These are phyloP conservation scores for Aspergillus alliaceus DNA, from an alignment of 2,329 filamentous ascomycete genomes.

Conservation along the genomic window DNA sequence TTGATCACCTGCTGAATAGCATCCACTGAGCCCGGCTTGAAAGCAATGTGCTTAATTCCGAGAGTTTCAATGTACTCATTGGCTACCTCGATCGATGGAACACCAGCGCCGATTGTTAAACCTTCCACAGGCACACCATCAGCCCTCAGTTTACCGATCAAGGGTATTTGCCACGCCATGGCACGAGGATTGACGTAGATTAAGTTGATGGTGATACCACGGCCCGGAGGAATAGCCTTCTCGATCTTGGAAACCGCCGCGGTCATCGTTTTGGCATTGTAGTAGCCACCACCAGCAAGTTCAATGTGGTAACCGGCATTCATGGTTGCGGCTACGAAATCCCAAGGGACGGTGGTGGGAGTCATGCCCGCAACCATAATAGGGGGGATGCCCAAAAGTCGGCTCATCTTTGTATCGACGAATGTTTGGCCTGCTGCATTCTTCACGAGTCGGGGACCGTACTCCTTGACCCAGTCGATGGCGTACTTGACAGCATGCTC, in stretches of 20 bases:
- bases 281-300: constrained; percentile 86
- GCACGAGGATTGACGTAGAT: constrained; percentile 89
- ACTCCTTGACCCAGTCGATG: constrained; percentile 96
- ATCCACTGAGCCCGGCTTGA: constrained; percentile 88
- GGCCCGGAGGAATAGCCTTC: constrained; percentile 76
- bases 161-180: constrained; percentile 89
- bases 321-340: constrained; percentile 90
- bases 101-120: constrained; percentile 86
- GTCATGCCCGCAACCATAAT: constrained; percentile 93
- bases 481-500: constrained; percentile 94
- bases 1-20: constrained; percentile 88
- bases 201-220: constrained; percentile 84
- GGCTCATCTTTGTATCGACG: constrained; percentile 95
- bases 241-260: constrained; percentile 82
- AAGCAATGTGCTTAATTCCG: constrained; percentile 86
- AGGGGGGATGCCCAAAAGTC: constrained; percentile 77
- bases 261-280: constrained; percentile 78
- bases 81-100: constrained; percentile 88
- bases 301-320: constrained; percentile 94
- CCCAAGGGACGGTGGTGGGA: constrained; percentile 82
- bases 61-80: constrained; percentile 92
- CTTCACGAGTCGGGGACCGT: constrained; percentile 87
- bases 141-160: constrained; percentile 74
- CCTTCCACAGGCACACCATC: constrained; percentile 91
- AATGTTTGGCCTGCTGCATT: constrained; percentile 86